phyloP scores from a whole-genome alignment of 1,284 basidiomycete genomes.

The Irpex sp. region DNA sequence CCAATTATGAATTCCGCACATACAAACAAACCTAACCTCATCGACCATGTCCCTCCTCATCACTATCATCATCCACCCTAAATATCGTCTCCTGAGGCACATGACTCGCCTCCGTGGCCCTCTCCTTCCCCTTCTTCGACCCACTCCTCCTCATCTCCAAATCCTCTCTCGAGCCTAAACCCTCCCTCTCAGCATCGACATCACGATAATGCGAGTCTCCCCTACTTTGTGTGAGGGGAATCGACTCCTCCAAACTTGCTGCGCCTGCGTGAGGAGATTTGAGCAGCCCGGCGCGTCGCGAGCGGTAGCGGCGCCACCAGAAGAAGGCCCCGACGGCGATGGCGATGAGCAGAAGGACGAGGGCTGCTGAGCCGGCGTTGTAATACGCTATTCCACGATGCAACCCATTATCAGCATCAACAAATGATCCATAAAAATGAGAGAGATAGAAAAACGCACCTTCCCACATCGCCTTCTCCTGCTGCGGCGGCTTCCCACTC shows the following conservation, averaged over 20 bases:
- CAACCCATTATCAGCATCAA: neutral
- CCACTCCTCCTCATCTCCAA: conserved; percentile 10
- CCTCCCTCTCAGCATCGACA: conserved; percentile 17
- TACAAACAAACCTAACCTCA: neutral
- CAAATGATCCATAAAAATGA: neutral
- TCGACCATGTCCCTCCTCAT: conserved; percentile 28
- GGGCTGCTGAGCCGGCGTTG: conserved; percentile 84
- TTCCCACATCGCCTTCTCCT: conserved; percentile 84
- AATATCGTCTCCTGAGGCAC: conserved; percentile 35
- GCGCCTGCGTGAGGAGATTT: conserved; percentile 26
- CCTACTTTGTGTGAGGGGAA: conserved; percentile 42
- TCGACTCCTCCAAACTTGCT: conserved; percentile 42
- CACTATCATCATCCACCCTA: conserved; percentile 44
- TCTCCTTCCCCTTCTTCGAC: conserved; percentile 40
- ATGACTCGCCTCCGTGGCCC: conserved; percentile 24
- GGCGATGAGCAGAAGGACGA: conserved; percentile 76
- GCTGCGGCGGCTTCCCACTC: conserved; percentile 57
- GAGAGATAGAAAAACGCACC: conserved; percentile 40
- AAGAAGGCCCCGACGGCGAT: conserved; percentile 70
- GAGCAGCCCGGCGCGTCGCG: conserved; percentile 34
- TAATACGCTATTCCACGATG: conserved; percentile 72
- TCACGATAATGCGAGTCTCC: conserved; percentile 14
- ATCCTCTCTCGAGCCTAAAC: neutral
- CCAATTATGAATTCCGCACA: neutral
- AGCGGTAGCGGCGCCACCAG: conserved; percentile 65